A percentile compares a stretch with the other conserved stretches of the same genome.
phyloP scores from a whole-genome alignment of 2,329 filamentous ascomycete genomes.

The Beauveria pseudobassiana region DNA sequence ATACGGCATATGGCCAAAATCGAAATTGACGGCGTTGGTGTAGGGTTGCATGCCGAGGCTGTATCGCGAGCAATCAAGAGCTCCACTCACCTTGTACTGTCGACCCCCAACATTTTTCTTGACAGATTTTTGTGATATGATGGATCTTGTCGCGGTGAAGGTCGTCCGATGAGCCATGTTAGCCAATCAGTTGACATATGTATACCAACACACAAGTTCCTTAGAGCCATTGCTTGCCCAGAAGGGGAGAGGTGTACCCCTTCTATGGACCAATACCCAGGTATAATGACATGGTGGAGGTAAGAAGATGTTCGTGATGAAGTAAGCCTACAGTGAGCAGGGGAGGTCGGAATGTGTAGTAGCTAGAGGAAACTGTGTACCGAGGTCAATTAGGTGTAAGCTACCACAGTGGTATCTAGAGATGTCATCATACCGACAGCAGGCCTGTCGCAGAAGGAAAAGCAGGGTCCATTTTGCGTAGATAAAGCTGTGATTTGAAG shows the following conservation, averaged over 20 bases:
- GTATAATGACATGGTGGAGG: conserved; percentile 94
- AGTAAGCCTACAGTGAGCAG: conserved; percentile 39
- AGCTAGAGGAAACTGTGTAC: too few species aligned
- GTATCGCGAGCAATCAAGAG: conserved; percentile 78
- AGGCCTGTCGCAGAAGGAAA: conserved; percentile 90
- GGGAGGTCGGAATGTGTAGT: too few species aligned
- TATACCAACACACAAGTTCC: conserved; percentile 73
- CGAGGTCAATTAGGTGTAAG: too few species aligned
- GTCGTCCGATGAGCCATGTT: conserved; percentile 71
- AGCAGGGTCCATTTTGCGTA: conserved; percentile 77
- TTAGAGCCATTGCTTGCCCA: conserved; percentile 88
- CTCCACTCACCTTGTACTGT: conserved; percentile 74
- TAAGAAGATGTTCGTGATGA: conserved; percentile 67
- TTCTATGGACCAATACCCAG: conserved; percentile 95
- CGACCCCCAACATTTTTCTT: conserved; percentile 70
- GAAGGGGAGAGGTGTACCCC: conserved; percentile 86
- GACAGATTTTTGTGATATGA: conserved; percentile 82
- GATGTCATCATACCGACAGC: conserved; percentile 49
- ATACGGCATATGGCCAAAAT: conserved; percentile 71
- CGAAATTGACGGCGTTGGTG: conserved; percentile 42
- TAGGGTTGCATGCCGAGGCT: not conserved
- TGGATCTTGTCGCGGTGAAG: conserved; percentile 91
- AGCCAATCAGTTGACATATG: conserved; percentile 77
- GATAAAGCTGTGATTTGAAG: conserved; percentile 58
- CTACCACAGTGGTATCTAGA: too few species aligned